These are phyloP conservation scores for Ceratobasidium papillatum DNA, from an alignment of 1,284 basidiomycete genomes.

Conservation along the genomic window DNA sequence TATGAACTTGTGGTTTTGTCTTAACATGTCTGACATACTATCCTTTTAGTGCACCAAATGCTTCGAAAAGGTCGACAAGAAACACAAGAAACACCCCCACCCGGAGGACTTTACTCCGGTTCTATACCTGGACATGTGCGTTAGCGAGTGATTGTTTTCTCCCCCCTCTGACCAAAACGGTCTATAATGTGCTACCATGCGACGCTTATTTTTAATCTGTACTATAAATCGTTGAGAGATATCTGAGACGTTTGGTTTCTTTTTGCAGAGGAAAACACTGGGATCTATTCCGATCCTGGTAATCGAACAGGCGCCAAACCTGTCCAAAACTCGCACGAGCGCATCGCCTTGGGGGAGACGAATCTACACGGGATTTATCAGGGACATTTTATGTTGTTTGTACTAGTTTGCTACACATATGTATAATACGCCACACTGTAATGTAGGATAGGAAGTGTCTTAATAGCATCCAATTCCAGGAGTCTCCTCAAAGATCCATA, in stretches of 20 bases:
- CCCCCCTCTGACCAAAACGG: not conserved
- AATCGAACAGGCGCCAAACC: conserved; percentile 25
- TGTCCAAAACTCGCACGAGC: not conserved
- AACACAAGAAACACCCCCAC: conserved; percentile 33
- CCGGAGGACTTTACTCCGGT: conserved; percentile 32
- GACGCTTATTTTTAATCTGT: not conserved
- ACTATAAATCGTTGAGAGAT: conserved; percentile 14
- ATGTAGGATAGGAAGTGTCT: not conserved
- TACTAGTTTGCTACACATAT: conserved; percentile 4
- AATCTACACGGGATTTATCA: not conserved
- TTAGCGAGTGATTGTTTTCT: conserved; percentile 12
- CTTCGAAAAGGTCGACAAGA: conserved; percentile 38
- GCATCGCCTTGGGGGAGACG: not conserved
- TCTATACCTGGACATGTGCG: conserved; percentile 35
- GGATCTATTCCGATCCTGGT: conserved; percentile 40
- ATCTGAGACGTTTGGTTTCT: conserved; percentile 21
- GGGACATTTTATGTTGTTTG: not conserved
- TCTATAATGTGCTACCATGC: not conserved
- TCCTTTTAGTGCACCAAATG: conserved; percentile 29
- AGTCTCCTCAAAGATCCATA: not conserved
- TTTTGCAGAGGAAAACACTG: conserved; percentile 29
- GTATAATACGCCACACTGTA: not conserved
- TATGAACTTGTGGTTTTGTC: not conserved
- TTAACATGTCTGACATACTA: not conserved
- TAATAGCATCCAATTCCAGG: not conserved